Evolutionary conservation across 139 green algal species (phyloP).

Genomic region (Auxenochlorella protothecoides): DNA sequence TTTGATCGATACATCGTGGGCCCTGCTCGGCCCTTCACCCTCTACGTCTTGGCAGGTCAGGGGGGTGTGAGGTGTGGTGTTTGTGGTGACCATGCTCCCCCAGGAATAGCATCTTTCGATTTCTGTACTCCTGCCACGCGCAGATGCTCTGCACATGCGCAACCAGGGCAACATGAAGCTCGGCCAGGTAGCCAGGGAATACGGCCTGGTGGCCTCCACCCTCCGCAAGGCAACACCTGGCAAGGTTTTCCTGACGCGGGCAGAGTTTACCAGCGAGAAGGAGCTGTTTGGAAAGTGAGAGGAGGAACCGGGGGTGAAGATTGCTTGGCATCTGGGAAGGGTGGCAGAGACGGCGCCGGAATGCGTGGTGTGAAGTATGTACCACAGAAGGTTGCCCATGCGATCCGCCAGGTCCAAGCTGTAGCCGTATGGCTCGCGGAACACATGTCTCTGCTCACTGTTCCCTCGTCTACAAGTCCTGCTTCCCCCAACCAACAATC

Average conservation of each 20-base stretch:
- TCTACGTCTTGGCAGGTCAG: too few relatives aligned
- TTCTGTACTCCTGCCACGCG: not conserved
- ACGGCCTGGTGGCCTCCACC: conserved; percentile 14
- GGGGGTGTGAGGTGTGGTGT: too few relatives aligned
- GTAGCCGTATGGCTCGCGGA: too few relatives aligned
- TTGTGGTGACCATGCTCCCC: not conserved
- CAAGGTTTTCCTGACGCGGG: conserved; percentile 48
- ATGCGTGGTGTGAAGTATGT: not conserved
- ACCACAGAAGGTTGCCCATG: not conserved
- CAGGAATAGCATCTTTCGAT: not conserved
- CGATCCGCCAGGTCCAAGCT: not conserved
- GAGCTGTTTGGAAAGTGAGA: conserved; percentile 28
- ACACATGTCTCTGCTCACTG: too few relatives aligned
- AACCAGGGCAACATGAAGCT: conserved; percentile 32
- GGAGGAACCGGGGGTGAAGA: too few relatives aligned
- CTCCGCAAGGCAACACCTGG: conserved; percentile 15
- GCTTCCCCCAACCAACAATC: not conserved
- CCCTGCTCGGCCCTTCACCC: not conserved
- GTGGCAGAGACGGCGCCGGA: not conserved
- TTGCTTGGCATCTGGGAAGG: not conserved
- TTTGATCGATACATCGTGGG: not conserved
- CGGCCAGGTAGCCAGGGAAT: conserved; percentile 22
- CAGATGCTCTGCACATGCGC: conserved; percentile 27
- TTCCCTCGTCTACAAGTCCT: not conserved
- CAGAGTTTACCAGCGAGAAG: conserved; percentile 32